Conservation (phyloP, 2,329 filamentous ascomycete species). For the Cladosporium velox region DNA sequence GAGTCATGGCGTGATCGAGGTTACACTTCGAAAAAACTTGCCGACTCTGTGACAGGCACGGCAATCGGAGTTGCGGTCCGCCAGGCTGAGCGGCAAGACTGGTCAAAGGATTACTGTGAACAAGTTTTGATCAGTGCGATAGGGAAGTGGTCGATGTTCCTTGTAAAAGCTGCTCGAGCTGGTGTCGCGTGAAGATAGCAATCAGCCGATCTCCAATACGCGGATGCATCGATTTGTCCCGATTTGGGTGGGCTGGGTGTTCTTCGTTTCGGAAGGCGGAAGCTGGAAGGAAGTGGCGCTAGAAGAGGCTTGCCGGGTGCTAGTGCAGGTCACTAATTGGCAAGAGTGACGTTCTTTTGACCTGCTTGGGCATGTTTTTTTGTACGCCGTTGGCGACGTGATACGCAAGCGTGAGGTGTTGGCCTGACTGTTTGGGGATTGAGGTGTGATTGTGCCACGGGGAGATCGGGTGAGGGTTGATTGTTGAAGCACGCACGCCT, state of each 20-base stretch:
- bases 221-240: constrained; percentile 2
- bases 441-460: background rate
- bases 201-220: background rate
- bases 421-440: background rate
- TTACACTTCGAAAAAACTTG: background rate
- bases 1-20: background rate
- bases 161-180: background rate
- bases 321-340: constrained; percentile 3
- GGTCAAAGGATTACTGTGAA: background rate
- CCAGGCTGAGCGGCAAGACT: background rate
- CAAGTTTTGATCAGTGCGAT: background rate
- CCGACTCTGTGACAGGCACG: background rate
- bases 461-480: background rate
- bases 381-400: background rate
- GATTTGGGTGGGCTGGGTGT: background rate
- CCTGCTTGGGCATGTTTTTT: constrained; percentile 7
- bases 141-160: background rate
- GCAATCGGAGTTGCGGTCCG: background rate
- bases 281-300: background rate
- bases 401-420: background rate
- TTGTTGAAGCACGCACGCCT: background rate
- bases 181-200: background rate
- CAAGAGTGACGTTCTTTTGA: background rate
- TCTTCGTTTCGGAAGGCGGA: constrained; percentile 1
- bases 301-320: constrained; percentile 3